Conservation (phyloP, 345 rosid genomes). For the Salix caprea region DNA sequence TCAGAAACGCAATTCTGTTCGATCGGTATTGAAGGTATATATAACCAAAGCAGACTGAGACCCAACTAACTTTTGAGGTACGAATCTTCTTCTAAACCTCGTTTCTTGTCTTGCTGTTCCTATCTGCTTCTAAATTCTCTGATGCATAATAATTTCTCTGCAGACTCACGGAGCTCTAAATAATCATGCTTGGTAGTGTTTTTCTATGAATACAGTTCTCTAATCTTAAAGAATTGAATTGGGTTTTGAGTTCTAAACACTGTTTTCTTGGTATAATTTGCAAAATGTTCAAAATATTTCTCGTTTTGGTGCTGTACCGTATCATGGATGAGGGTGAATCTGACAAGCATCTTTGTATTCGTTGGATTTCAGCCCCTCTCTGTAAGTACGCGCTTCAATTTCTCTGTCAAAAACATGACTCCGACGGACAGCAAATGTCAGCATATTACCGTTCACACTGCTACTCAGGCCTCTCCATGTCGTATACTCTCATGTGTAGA, state of each 20-base stretch:
- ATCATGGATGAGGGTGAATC: constrained; percentile 14
- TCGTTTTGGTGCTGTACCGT: neutral
- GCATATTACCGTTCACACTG: constrained; percentile 28
- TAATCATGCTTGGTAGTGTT: too few species aligned
- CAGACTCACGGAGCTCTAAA: too few species aligned
- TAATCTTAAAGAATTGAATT: too few species aligned
- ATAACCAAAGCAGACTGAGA: neutral
- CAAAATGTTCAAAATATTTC: too few species aligned
- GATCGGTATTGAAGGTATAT: neutral
- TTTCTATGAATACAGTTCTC: too few species aligned
- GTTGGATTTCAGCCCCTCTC: constrained; percentile 4
- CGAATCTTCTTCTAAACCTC: too few species aligned
- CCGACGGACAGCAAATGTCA: constrained; percentile 10
- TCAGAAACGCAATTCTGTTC: neutral
- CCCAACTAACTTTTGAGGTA: too few species aligned
- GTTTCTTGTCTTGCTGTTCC: too few species aligned
- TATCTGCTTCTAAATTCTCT: too few species aligned
- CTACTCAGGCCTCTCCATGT: constrained; percentile 66
- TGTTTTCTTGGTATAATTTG: neutral
- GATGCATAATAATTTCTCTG: too few species aligned
- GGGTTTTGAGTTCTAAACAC: neutral
- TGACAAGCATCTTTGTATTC: constrained; percentile 12
- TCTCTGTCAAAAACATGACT: constrained; percentile 9
- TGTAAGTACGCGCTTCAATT: constrained; percentile 8
- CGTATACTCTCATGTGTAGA: constrained; percentile 48